Base-by-base conservation (phyloP, 805 yeast species). In the Starmerella stigmatis region DNA sequence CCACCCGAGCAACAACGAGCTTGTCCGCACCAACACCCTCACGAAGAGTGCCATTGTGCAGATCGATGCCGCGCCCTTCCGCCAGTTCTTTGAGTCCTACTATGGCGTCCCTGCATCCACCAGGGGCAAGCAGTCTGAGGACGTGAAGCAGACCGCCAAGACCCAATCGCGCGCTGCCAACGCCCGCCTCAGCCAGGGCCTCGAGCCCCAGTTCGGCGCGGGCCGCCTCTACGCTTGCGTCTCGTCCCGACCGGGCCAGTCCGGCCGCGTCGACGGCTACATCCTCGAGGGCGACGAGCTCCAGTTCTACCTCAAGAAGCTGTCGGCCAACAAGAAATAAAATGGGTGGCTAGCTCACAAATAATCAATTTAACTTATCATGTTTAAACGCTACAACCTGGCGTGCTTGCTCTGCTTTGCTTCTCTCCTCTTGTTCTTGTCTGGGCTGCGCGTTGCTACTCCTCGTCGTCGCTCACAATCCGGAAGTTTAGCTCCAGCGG, bases 241-340 rank as follows among this genome's bases (percentile, higher is more conserved):
- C 70, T 86, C 98, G 60, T 92, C 98, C 50, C 86, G 98, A 81
- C 98, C 98, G 72, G 98, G 98, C 74, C 98, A 92, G 81, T 83
- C 94, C 61, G 98, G 98, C 75, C 94, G 98, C 79, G 81, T 86
- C 76, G 98, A 92, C 73, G 98, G 98, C 76, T 92, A 92, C 94
- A 82, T 92, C 76, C 84, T 92, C 72, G 98, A 92, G 80, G 98
- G 98, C 76, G 98, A 92, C 73, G 98, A 92, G 78, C 86, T 92
- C 74, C 97, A 97, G 72, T 92, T 92, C 94, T 92, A 92, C 95
- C 81, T 92, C 73, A 86, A 95, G 82, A 89, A 95, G 86, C 79
- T 92, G 73, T 94, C 96, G 71, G 57, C 55, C 56, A 89, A 38
- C 33, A 38, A 92, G 88, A 92, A 89, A 83, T 89, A 86, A 81